Evolutionary conservation across 352 stramenopile species (phyloP).

Genomic region (Globisporangium lucens): DNA sequence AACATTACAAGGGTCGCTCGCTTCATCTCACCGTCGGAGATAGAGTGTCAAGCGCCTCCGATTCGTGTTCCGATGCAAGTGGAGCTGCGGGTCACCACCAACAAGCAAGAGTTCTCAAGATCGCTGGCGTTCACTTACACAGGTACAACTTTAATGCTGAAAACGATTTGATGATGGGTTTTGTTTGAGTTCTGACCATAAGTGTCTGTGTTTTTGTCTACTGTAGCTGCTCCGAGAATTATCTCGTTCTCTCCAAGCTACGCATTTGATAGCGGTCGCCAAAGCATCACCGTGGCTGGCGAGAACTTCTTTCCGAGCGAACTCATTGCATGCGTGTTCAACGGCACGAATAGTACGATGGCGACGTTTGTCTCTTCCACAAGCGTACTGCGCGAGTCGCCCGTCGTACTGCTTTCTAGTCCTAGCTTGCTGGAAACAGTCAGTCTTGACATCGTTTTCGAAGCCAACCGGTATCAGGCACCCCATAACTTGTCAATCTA

Average conservation of each 20-base stretch:
- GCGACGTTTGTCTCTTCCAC: slow-evolving; percentile 24
- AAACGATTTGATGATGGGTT: background rate
- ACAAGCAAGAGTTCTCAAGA: slow-evolving; percentile 48
- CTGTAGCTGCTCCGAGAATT: slow-evolving; percentile 39
- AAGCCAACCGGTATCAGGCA: slow-evolving; percentile 14
- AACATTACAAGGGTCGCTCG: slow-evolving; percentile 13
- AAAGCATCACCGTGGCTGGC: slow-evolving; percentile 28
- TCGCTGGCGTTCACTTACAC: slow-evolving; percentile 39
- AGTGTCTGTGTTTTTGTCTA: slow-evolving; percentile 3
- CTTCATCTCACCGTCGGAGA: slow-evolving; percentile 25
- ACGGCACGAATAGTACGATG: slow-evolving; percentile 26
- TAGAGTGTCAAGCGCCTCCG: slow-evolving; percentile 26
- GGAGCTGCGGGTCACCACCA: slow-evolving; percentile 48
- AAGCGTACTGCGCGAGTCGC: slow-evolving; percentile 31
- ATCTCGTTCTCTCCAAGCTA: slow-evolving; percentile 23
- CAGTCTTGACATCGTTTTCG: slow-evolving; percentile 28
- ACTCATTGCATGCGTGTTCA: slow-evolving; percentile 39
- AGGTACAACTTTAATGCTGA: slow-evolving; percentile 26
- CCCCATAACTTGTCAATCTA: slow-evolving; percentile 4
- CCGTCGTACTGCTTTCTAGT: slow-evolving; percentile 11
- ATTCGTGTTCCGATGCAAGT: slow-evolving; percentile 15
- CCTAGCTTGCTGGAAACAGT: slow-evolving; percentile 6
- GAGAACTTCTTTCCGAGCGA: slow-evolving; percentile 31
- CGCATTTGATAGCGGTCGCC: slow-evolving; percentile 20
- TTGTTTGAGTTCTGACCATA: background rate